Evolutionary conservation across 176 grass and related monocot genomes (phyloP), one percentile per base, ranked within the genome.

Genomic region (Avena insularis): DNA sequence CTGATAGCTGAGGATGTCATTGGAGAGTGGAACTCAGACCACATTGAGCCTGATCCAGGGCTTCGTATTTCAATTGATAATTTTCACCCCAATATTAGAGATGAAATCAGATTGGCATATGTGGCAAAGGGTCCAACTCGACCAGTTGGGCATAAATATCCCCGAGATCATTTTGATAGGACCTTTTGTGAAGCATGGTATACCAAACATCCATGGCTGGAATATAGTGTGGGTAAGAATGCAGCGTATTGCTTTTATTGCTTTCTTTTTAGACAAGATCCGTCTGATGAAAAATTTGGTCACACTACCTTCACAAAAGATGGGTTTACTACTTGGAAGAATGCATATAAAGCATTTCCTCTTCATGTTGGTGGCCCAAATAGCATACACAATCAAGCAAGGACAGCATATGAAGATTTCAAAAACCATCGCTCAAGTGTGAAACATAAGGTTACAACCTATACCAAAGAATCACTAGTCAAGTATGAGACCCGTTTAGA

Each of bases 401-500:
- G 4, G 4, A 31, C 21, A 31, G 0, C 59, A 81, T 65, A 29
- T 50, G 40, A 50, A 19, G 60, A 81, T 81, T 81, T 81, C 8
- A 4, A 65, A 65, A 65, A 65, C 49, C 60, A 65, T 31, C 17
- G 3, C 1, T 6, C 23, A 29, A 50, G 43, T 81, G 21, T 81
- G 7, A 63, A 80, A 27, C 19, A 47, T 29, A 63, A 80, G 12
- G 35, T n/a, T 21, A 21, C 9, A 63, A 65, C 4, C 1, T 17
- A 65, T 65, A 81, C 0, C 4, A 65, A 81, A 65, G 12, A 81
- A 16, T 12, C 59, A 49, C 0, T 19, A 46, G 14, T 15, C 19
- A 80, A 80, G 38, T 63, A 63, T 27, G 78, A 63, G 15, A 80
- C 78, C 25, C 40, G 38, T 63, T 23, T 80, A 13, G 38, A 65